phyloP scores from a whole-genome alignment of 2,329 filamentous ascomycete genomes.

The Colletotrichum endophyticum region DNA sequence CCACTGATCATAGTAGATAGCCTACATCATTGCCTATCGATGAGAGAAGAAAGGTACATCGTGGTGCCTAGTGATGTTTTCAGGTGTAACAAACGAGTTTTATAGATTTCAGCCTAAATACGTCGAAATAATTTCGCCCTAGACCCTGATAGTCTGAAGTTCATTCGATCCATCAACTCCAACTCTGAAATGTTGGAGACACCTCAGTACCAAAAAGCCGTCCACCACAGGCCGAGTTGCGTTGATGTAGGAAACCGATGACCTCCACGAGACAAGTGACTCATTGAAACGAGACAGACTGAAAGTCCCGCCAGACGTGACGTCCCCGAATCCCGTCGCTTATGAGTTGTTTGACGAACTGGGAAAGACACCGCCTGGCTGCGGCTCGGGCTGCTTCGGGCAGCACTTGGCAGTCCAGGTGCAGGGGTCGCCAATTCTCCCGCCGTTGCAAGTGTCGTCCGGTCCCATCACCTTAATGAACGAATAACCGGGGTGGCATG shows the following conservation, averaged over 20 bases:
- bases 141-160: no score
- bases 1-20: no score
- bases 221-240: background rate
- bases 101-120: no score
- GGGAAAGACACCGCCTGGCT: background rate
- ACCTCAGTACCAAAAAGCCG: no score
- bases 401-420: background rate
- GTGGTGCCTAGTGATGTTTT: no score
- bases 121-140: no score
- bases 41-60: accelerated
- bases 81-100: accelerated
- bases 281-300: background rate
- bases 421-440: background rate
- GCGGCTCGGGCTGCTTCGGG: background rate
- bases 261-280: background rate
- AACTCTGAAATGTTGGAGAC: no score
- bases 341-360: background rate
- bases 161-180: no score
- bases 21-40: no score
- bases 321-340: background rate
- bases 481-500: background rate
- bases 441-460: background rate
- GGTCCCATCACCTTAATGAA: background rate
- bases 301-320: background rate
- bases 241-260: background rate